Evolutionary conservation across 345 rosid genomes (phyloP).

Genomic region (Populus alba): DNA sequence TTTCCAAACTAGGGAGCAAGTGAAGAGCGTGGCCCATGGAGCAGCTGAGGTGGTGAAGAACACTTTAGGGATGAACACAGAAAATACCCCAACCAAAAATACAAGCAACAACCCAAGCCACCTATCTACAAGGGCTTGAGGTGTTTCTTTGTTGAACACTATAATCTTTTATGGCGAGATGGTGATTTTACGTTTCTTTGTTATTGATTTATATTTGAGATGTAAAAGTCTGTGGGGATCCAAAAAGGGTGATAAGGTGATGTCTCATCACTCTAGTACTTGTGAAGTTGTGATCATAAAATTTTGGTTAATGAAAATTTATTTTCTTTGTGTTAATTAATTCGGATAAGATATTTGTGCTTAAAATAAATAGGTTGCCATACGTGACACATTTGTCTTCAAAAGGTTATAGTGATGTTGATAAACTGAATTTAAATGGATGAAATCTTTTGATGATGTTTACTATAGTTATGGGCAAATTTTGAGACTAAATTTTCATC

Average conservation of each 20-base stretch:
- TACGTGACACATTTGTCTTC: neutral
- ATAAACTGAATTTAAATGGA: no score
- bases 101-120: neutral
- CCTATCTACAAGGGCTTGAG: neutral
- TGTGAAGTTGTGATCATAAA: neutral
- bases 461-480: no score
- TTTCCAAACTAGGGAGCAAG: conserved; percentile 31
- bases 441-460: no score
- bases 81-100: neutral
- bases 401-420: neutral
- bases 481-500: no score
- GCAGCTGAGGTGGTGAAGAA: conserved; percentile 34
- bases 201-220: no score
- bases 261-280: neutral
- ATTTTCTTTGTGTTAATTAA: neutral
- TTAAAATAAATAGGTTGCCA: neutral
- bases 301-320: neutral
- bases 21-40: conserved; percentile 33
- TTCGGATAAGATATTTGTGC: neutral
- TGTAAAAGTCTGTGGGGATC: no score
- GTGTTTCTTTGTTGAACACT: neutral
- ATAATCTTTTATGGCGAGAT: neutral
- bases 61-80: conserved; percentile 22
- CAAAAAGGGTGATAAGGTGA: neutral
- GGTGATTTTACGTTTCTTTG: neutral